These are phyloP conservation scores for Wickerhamiella kazuoi DNA, from an alignment of 805 yeast genomes.

Conservation along the genomic window DNA sequence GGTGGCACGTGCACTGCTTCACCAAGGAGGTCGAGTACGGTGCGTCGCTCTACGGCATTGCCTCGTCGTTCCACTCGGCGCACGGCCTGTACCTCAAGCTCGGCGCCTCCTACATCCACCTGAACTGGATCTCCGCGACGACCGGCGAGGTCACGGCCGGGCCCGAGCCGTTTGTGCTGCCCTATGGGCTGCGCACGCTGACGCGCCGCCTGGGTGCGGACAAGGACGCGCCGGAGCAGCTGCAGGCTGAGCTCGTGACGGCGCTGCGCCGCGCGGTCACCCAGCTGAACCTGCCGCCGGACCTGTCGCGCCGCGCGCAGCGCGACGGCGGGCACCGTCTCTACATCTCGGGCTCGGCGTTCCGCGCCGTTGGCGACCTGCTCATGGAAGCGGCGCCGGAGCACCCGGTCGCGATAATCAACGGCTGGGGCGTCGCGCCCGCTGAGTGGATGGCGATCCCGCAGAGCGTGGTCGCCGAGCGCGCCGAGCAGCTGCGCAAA, in stretches of 20 bases:
- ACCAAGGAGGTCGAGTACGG: constrained; percentile 48
- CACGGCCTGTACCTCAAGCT: constrained; percentile 56
- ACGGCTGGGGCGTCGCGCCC: constrained; percentile 46
- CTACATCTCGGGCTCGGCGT: constrained; percentile 59
- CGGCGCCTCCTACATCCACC: constrained; percentile 54
- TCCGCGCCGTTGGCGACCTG: constrained; percentile 51
- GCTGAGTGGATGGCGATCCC: constrained; percentile 20
- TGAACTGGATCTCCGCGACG: constrained; percentile 48
- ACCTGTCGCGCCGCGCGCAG: constrained; percentile 32
- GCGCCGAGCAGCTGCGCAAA: not conserved
- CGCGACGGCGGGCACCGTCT: constrained; percentile 43
- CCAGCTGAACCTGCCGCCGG: constrained; percentile 35
- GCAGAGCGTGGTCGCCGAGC: not conserved
- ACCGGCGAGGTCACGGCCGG: constrained; percentile 37
- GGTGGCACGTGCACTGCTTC: constrained; percentile 46
- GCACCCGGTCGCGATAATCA: constrained; percentile 56
- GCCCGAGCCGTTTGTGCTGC: constrained; percentile 24
- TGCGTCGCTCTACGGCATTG: constrained; percentile 52
- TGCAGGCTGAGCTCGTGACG: constrained; percentile 36
- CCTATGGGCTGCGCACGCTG: constrained; percentile 59
- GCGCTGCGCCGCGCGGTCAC: constrained; percentile 35
- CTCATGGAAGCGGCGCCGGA: constrained; percentile 29
- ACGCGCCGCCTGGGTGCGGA: constrained; percentile 39
- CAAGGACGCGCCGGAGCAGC: constrained; percentile 19
- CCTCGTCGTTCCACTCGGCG: constrained; percentile 49